Base-by-base conservation (phyloP, 1,139 yeast genomes). In the Meyerozyma elateridarum region DNA sequence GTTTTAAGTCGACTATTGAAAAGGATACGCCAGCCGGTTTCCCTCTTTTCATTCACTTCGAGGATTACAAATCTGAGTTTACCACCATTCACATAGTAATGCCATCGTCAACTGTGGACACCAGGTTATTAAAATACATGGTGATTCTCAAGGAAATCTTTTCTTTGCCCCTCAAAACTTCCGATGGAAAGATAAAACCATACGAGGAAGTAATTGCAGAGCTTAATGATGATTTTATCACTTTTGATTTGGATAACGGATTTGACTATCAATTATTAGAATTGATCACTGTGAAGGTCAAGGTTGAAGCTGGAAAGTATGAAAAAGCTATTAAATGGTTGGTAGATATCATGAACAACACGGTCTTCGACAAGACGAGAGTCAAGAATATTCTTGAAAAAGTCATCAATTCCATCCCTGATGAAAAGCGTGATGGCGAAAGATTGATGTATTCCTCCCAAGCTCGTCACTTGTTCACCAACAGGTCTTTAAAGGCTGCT, bases 11-110 rank as follows among this genome's bases (percentile, higher is more conserved):
- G 28, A 49, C 56, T 29, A 52, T 58, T 39, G 32, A 31, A 45
- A 41, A 46, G 1, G 76, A 71, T 40, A 50, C 68, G 1, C 79
- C 81, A 6, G 41, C 46, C 1, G 61, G 69, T 22, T 71, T 81
- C 42, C 89, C 94, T 6, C 55, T 88, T 25, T 80, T 77, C 41
- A 56, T 88, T 34, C 94, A 88, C 50, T 73, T 84, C 46, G 96
- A 91, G 56, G 76, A 81, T 40, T 83, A 76, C 52, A 73, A 78
- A 35, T 85, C 96, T 2, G 79, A 84, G 48, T 91, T 91, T 53
- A 76, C 85, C 15, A 77, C 84, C n/a, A 66, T 87, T 15, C 73
- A 78, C 39, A 52, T 87, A 21, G 59, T 83, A 21, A 56, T 85
- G 48, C 78, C 93, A 1, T 73, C 94, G 0, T 63, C 73, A 6